These are phyloP conservation scores for Termitomyces eurrhizus DNA, from an alignment of 768 basidiomycete genomes.

Conservation along the genomic window DNA sequence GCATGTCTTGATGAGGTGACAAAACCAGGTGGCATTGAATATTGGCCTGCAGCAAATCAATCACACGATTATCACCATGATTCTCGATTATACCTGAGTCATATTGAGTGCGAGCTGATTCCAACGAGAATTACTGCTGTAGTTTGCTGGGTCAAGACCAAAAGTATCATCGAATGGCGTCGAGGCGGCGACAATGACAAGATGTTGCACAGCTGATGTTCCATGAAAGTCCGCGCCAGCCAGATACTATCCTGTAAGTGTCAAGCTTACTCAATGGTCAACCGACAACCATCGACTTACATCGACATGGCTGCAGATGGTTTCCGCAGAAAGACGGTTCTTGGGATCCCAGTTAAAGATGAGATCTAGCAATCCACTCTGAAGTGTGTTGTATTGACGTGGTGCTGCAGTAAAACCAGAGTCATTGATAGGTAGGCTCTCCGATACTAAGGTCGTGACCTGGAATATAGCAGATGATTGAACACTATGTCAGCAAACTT, in stretches of 20 bases:
- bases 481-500: not conserved
- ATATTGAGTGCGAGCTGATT: slow-evolving; percentile 38
- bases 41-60: slow-evolving; percentile 33
- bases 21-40: slow-evolving; percentile 60
- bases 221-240: slow-evolving; percentile 27
- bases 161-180: slow-evolving; percentile 31
- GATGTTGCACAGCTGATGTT: slow-evolving; percentile 38
- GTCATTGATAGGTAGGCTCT: slow-evolving; percentile 37
- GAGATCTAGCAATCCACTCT: slow-evolving; percentile 34
- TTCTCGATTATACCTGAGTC: slow-evolving; percentile 34
- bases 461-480: slow-evolving; percentile 16
- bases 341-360: slow-evolving; percentile 38
- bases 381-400: slow-evolving; percentile 38
- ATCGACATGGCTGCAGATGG: slow-evolving; percentile 41
- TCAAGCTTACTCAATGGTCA: not conserved
- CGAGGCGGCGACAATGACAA: slow-evolving; percentile 53
- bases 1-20: slow-evolving; percentile 41
- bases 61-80: slow-evolving; percentile 2
- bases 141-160: slow-evolving; percentile 22
- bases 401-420: slow-evolving; percentile 26
- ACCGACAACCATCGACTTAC: slow-evolving; percentile 26
- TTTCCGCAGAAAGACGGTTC: slow-evolving; percentile 41
- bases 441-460: slow-evolving; percentile 41
- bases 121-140: slow-evolving; percentile 35
- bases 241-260: slow-evolving; percentile 26